Evolutionary conservation across 306 rosid genomes (phyloP).

Genomic region (Trifolium subterraneum): DNA sequence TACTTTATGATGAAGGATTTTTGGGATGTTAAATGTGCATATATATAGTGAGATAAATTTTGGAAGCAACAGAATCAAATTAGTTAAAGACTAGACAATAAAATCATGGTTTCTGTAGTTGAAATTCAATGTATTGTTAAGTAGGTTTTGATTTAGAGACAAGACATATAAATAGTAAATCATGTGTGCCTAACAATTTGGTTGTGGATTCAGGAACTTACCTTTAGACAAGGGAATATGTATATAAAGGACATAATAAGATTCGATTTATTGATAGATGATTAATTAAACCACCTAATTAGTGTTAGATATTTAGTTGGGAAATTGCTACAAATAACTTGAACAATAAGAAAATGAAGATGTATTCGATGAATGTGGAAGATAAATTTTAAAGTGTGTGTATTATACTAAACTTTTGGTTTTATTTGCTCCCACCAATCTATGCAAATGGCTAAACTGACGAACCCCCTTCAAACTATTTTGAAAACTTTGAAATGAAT

Average conservation of each 20-base stretch:
- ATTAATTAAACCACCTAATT: not conserved
- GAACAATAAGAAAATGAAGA: too few relatives aligned
- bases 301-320: too few relatives aligned
- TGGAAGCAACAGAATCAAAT: not conserved
- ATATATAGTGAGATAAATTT: not conserved
- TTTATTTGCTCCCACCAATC: too few relatives aligned
- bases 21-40: conserved; percentile 8
- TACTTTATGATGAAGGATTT: not conserved
- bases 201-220: not conserved
- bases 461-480: too few relatives aligned
- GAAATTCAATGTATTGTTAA: not conserved
- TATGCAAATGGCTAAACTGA: too few relatives aligned
- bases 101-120: not conserved
- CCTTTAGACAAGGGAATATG: not conserved
- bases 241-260: not conserved
- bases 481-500: too few relatives aligned
- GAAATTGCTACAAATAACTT: too few relatives aligned
- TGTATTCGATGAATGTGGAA: too few relatives aligned
- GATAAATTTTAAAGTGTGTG: too few relatives aligned
- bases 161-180: conserved; percentile 1
- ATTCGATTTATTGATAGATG: not conserved
- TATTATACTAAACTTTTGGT: too few relatives aligned
- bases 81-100: not conserved
- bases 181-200: conserved; percentile 8
- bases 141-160: not conserved